phyloP scores from a whole-genome alignment of 2,329 filamentous ascomycete genomes.

The Ascochyta viciae-villosae region DNA sequence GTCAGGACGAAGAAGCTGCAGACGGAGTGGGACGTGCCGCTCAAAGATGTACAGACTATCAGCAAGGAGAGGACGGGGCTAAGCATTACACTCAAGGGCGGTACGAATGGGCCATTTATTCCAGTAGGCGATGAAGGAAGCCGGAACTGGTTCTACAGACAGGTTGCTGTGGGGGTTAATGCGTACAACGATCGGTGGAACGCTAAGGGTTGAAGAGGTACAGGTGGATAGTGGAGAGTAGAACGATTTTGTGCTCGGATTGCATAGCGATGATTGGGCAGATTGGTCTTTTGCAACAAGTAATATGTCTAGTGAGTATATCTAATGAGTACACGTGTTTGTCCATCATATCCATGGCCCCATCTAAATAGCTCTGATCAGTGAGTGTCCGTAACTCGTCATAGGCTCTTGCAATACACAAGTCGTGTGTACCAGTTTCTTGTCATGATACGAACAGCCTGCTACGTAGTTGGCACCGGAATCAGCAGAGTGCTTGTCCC shows the following conservation, averaged over 20 bases:
- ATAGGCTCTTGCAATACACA: neutral
- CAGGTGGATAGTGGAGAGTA: neutral
- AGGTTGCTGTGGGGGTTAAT: conserved; percentile 72
- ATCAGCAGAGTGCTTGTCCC: no score
- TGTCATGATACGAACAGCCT: no score
- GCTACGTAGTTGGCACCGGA: no score
- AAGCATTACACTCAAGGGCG: conserved; percentile 85
- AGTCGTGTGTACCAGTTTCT: no score
- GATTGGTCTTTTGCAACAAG: neutral
- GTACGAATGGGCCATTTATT: conserved; percentile 92
- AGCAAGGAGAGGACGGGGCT: conserved; percentile 95
- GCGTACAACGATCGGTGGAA: conserved; percentile 73
- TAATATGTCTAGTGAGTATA: conserved; percentile 7
- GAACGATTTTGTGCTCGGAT: neutral
- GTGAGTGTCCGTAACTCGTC: no score
- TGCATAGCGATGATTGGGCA: conserved; percentile 12
- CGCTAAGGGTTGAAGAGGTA: conserved; percentile 57
- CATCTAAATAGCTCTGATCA: no score
- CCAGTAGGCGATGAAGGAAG: conserved; percentile 87
- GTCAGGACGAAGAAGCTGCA: conserved; percentile 84
- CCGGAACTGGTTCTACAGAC: conserved; percentile 70
- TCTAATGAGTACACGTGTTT: conserved; percentile 10
- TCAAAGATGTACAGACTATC: conserved; percentile 97
- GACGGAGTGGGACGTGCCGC: conserved; percentile 93
- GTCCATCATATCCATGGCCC: no score